A percentile compares a stretch with the other conserved stretches of the same genome.
Conservation (phyloP, 202 grass and related monocot genomes). For the Saccharum hybrid region DNA sequence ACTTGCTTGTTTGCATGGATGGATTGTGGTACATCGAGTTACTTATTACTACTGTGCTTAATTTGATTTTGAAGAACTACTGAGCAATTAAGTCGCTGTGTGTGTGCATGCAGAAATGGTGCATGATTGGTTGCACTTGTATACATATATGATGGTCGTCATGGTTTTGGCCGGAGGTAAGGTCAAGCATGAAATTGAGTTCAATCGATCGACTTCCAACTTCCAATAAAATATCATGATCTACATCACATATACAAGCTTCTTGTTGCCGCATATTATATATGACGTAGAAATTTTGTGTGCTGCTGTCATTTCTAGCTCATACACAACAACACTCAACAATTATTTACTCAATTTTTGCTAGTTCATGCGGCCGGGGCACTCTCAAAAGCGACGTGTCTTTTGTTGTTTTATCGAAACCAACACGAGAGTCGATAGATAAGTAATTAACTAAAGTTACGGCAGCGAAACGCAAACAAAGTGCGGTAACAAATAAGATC, state of each 20-base stretch:
- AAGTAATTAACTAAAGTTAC: neutral
- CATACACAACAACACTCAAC: neutral
- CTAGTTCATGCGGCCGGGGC: neutral
- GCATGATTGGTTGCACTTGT: neutral
- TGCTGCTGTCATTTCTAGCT: neutral
- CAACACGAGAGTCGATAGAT: neutral
- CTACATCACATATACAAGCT: neutral
- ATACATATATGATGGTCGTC: neutral
- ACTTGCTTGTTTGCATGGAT: neutral
- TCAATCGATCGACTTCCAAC: neutral
- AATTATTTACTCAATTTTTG: neutral
- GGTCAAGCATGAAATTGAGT: neutral
- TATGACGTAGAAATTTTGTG: neutral
- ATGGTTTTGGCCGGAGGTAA: slow-evolving; percentile 1
- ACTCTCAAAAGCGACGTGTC: slow-evolving; percentile 11
- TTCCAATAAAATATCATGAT: neutral
- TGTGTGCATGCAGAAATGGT: neutral
- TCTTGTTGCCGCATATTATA: neutral
- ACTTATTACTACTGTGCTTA: neutral
- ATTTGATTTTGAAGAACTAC: neutral
- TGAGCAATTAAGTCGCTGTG: neutral
- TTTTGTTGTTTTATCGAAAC: neutral
- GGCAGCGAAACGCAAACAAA: neutral
- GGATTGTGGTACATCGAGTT: neutral
- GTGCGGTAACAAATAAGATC: neutral